These are phyloP conservation scores for Penstemon newberryi DNA, from an alignment of 257 asterid genomes.

Conservation along the genomic window DNA sequence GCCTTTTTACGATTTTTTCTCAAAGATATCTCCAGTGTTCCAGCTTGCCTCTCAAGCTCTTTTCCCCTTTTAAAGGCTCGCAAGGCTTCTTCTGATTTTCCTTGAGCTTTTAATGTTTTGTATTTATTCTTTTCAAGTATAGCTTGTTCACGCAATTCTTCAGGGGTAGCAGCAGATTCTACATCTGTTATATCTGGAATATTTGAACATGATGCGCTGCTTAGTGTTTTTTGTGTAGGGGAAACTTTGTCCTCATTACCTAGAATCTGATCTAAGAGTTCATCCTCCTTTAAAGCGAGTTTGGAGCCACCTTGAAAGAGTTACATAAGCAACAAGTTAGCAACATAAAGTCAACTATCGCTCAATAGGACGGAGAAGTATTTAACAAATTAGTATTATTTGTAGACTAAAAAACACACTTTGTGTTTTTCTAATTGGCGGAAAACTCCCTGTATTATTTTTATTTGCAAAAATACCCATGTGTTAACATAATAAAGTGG, in stretches of 20 bases:
- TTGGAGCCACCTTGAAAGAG: constrained; percentile 65
- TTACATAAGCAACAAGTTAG: neutral
- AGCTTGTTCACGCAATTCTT: constrained; percentile 82
- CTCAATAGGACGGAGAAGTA: too few species aligned
- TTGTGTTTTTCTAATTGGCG: too few species aligned
- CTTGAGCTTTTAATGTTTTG: constrained; percentile 76
- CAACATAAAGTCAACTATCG: neutral
- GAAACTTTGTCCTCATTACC: constrained; percentile 44
- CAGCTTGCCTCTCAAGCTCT: constrained; percentile 97
- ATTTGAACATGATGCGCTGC: constrained; percentile 52
- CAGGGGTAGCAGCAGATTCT: constrained; percentile 64
- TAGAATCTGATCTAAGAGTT: constrained; percentile 50
- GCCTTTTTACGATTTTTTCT: constrained; percentile 75
- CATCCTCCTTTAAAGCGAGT: constrained; percentile 62
- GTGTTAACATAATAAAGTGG: too few species aligned
- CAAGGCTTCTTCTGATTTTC: constrained; percentile 90
- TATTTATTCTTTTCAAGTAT: constrained; percentile 72
- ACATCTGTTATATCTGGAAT: constrained; percentile 41
- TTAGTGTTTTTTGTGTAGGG: constrained; percentile 32
- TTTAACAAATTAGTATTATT: too few species aligned
- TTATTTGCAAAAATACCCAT: too few species aligned
- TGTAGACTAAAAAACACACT: too few species aligned
- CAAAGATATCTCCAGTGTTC: constrained; percentile 67
- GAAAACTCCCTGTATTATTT: too few species aligned
- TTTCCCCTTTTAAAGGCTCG: constrained; percentile 84